Conservation (phyloP, 1,284 basidiomycete genomes). For the Cutaneotrichosporon spelunceum region DNA sequence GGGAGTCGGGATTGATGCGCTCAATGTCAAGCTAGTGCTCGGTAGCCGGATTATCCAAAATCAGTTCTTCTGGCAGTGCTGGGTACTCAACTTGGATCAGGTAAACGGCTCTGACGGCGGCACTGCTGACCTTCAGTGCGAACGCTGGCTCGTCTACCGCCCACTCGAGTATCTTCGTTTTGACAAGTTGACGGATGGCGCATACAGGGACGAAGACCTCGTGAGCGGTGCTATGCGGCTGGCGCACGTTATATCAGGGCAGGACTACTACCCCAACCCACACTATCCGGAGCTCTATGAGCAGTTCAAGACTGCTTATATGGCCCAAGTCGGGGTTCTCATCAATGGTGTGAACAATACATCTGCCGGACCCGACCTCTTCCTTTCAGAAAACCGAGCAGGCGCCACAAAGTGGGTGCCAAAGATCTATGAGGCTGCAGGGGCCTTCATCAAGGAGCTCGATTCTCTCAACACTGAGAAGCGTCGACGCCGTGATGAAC, state of each 20-base stretch:
- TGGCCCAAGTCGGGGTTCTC: not conserved
- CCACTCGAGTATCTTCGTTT: not conserved
- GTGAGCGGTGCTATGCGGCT: not conserved
- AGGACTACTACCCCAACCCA: not conserved
- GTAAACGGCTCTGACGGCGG: not conserved
- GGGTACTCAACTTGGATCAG: not conserved
- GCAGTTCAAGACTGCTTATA: not conserved
- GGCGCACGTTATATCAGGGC: not conserved
- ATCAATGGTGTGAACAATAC: not conserved
- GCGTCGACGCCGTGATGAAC: not conserved
- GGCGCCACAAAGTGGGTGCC: not conserved
- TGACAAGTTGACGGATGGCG: not conserved
- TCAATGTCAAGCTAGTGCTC: not conserved
- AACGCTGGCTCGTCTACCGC: not conserved
- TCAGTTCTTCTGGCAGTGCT: not conserved
- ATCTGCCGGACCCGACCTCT: not conserved
- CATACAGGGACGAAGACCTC: not conserved
- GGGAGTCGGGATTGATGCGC: not conserved
- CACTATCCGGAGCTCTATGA: not conserved
- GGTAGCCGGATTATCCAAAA: not conserved
- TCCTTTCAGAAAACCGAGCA: not conserved
- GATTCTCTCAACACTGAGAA: not conserved
- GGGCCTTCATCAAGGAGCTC: not conserved
- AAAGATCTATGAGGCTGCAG: not conserved
- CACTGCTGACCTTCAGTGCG: not conserved